Evolutionary conservation across 345 rosid species (phyloP).

Genomic region (Eucalyptus pauciflora): DNA sequence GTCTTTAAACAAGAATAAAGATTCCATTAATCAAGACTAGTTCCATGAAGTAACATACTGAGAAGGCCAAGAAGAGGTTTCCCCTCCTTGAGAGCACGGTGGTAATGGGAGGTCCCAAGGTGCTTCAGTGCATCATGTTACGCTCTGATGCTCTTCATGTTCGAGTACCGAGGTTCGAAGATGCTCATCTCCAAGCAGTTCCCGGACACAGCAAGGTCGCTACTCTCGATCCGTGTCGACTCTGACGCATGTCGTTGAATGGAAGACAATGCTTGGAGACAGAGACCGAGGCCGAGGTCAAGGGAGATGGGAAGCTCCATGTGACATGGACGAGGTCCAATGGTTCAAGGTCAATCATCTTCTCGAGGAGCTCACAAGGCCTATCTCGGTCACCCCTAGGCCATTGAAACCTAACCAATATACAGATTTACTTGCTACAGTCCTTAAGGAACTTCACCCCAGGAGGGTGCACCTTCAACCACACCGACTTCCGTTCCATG

Average conservation of each 20-base stretch:
- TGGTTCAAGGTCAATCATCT: conserved; percentile 16
- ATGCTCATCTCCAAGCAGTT: conserved; percentile 22
- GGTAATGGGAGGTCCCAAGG: background rate
- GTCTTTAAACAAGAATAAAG: background rate
- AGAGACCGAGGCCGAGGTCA: conserved; percentile 6
- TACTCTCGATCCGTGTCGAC: conserved; percentile 13
- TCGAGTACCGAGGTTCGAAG: conserved; percentile 20
- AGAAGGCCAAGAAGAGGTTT: background rate
- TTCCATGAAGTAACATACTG: background rate
- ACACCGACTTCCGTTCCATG: background rate
- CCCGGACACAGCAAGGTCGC: conserved; percentile 13
- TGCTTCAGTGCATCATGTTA: conserved; percentile 3
- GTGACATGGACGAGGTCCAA: conserved; percentile 15
- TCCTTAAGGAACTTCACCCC: background rate
- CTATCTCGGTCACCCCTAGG: conserved; percentile 15
- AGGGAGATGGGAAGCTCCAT: conserved; percentile 24
- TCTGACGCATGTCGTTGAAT: conserved; percentile 11
- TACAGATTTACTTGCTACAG: conserved; percentile 2
- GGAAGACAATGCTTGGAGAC: conserved; percentile 24
- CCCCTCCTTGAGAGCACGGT: background rate
- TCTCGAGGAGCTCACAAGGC: conserved; percentile 14
- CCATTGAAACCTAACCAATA: conserved; percentile 21
- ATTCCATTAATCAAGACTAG: no score
- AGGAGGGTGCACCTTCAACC: background rate
- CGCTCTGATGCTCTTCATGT: conserved; percentile 13